A percentile compares a stretch with the other conserved stretches of the same genome.
Conservation (phyloP, 1,284 basidiomycete genomes). For the Meira miltonrushii region DNA sequence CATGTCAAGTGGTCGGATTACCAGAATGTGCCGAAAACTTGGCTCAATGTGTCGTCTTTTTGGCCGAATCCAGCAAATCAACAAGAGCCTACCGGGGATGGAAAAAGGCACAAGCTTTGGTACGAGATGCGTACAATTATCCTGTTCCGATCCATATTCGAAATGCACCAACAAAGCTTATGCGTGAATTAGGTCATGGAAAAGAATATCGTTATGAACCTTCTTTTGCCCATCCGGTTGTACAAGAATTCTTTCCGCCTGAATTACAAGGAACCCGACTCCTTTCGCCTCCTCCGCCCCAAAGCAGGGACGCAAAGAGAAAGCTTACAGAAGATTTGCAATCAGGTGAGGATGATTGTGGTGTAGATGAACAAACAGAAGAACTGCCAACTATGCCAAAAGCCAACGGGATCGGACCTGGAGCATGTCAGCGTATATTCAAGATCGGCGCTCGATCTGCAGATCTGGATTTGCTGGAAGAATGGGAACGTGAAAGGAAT, state of each 20-base stretch:
- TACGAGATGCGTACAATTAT: conserved; percentile 47
- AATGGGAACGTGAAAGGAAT: conserved; percentile 70
- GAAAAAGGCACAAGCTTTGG: conserved; percentile 39
- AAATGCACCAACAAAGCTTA: conserved; percentile 78
- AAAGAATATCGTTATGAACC: conserved; percentile 65
- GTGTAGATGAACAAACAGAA: background rate
- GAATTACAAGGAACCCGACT: conserved; percentile 56
- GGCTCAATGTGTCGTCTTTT: conserved; percentile 73
- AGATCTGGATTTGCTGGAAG: conserved; percentile 66
- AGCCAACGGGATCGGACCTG: conserved; percentile 28
- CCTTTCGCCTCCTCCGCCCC: conserved; percentile 60
- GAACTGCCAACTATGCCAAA: conserved; percentile 5
- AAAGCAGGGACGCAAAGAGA: background rate
- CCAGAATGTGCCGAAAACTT: conserved; percentile 59
- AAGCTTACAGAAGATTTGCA: background rate
- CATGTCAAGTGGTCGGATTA: conserved; percentile 67
- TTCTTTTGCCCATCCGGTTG: conserved; percentile 60
- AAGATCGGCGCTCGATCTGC: conserved; percentile 54
- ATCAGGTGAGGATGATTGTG: background rate
- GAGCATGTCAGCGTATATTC: conserved; percentile 43
- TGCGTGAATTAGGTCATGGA: conserved; percentile 72
- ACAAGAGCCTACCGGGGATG: conserved; percentile 58
- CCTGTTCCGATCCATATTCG: conserved; percentile 72
- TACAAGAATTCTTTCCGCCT: conserved; percentile 56
- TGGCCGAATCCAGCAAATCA: conserved; percentile 76